A percentile compares a stretch with the other conserved stretches of the same genome.
Evolutionary conservation across 345 rosid species (phyloP).

Genomic region (Moricandia arvensis): DNA sequence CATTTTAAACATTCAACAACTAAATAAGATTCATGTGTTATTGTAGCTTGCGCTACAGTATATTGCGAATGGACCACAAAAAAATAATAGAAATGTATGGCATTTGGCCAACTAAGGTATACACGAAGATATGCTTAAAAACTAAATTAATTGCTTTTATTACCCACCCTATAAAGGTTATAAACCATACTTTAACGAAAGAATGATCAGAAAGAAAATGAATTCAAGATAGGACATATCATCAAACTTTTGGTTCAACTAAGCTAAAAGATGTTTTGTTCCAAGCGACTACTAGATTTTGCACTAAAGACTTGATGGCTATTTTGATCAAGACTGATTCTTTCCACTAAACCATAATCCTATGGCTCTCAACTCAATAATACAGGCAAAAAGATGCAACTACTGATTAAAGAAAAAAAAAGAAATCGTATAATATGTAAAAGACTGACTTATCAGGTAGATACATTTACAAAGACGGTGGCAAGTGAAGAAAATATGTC

Average conservation of each 20-base stretch:
- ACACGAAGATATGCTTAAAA: slow-evolving; percentile 19
- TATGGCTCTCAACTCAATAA: slow-evolving; percentile 24
- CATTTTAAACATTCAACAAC: too few species aligned
- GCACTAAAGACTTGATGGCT: slow-evolving; percentile 24
- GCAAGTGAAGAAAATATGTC: slow-evolving; percentile 34
- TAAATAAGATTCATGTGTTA: too few species aligned
- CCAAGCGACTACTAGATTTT: slow-evolving; percentile 24
- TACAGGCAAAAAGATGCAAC: slow-evolving; percentile 29
- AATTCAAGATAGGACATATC: slow-evolving; percentile 27
- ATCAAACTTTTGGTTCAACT: slow-evolving; percentile 35
- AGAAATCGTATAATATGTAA: slow-evolving; percentile 11
- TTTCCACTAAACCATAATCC: slow-evolving; percentile 23
- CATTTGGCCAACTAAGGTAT: slow-evolving; percentile 8
- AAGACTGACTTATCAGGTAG: slow-evolving; percentile 19
- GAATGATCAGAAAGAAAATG: slow-evolving; percentile 13
- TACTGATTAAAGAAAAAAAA: background rate
- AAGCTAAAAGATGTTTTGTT: slow-evolving; percentile 31
- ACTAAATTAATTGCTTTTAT: slow-evolving; percentile 26
- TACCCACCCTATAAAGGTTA: slow-evolving; percentile 29
- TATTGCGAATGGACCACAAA: too few species aligned
- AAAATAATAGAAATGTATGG: background rate
- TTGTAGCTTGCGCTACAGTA: too few species aligned
- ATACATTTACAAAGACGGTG: slow-evolving; percentile 31
- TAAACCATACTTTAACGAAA: slow-evolving; percentile 23
- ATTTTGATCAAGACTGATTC: slow-evolving; percentile 28